Conservation (phyloP, 257 asterid genomes). For the Salvia miltiorrhiza region DNA sequence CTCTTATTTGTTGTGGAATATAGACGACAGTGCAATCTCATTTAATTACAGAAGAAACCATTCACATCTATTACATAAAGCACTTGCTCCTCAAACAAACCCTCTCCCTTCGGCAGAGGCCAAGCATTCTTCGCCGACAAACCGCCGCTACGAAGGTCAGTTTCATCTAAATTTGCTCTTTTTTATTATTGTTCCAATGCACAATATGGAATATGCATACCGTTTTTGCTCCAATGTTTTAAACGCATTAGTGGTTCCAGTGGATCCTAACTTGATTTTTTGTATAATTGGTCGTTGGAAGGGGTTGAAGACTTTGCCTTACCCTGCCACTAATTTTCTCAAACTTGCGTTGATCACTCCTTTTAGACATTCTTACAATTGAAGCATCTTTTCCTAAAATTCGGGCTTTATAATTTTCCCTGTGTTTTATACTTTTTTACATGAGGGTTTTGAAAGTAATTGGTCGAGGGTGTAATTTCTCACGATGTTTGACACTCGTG, state of each 20-base stretch:
- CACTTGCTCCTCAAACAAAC: conserved; percentile 1
- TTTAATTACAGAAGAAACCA: not conserved
- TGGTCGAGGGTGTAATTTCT: not conserved
- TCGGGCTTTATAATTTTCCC: not conserved
- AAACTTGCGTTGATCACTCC: not conserved
- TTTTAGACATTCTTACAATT: conserved; percentile 3
- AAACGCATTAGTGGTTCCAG: not conserved
- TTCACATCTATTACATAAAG: not conserved
- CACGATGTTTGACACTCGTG: not conserved
- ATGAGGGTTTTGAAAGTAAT: not conserved
- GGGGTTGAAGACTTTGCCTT: not conserved
- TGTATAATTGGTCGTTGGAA: conserved; percentile 8
- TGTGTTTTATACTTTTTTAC: not conserved
- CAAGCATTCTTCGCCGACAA: not conserved
- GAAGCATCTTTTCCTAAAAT: not conserved
- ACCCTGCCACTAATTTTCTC: not conserved
- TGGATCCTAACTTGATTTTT: conserved; percentile 9
- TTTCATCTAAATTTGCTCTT: not conserved
- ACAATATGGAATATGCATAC: not conserved
- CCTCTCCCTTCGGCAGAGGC: not conserved
- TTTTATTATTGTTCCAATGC: not conserved
- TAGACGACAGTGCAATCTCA: not conserved
- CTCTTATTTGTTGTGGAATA: not conserved
- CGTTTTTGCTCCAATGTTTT: not conserved
- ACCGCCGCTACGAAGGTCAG: conserved; percentile 13